These are phyloP conservation scores for Calocybe gangraenosa DNA, from an alignment of 768 basidiomycete species.

Conservation along the genomic window DNA sequence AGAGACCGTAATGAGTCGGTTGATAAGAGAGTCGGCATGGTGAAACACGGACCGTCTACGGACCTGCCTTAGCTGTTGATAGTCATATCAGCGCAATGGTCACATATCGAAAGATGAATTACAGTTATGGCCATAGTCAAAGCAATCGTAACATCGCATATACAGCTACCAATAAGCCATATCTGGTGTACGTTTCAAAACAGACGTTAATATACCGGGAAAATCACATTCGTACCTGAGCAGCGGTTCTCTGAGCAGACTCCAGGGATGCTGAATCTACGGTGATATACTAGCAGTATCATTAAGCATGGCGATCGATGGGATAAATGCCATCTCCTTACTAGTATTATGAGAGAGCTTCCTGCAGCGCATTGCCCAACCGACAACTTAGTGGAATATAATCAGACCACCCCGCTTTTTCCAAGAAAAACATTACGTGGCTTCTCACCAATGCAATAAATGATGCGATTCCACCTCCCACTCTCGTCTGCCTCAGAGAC, in stretches of 20 bases:
- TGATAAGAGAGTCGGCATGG: background rate
- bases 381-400: background rate
- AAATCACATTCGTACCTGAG: background rate
- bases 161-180: background rate
- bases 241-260: background rate
- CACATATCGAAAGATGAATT: background rate
- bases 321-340: too few species aligned
- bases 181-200: background rate
- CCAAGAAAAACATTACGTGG: background rate
- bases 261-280: background rate
- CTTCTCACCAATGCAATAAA: background rate
- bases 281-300: background rate
- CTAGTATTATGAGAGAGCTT: too few species aligned
- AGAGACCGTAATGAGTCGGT: constrained; percentile 3
- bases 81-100: background rate
- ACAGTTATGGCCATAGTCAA: constrained; percentile 2
- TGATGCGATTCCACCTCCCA: background rate
- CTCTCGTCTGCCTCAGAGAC: constrained; percentile 1
- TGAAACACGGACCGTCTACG: background rate
- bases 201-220: background rate
- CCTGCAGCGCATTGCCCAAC: too few species aligned
- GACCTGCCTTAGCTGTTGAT: background rate
- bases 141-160: constrained; percentile 2
- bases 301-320: background rate
- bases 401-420: background rate